These are phyloP conservation scores for Punica granatum DNA, from an alignment of 345 rosid genomes.

Conservation along the genomic window DNA sequence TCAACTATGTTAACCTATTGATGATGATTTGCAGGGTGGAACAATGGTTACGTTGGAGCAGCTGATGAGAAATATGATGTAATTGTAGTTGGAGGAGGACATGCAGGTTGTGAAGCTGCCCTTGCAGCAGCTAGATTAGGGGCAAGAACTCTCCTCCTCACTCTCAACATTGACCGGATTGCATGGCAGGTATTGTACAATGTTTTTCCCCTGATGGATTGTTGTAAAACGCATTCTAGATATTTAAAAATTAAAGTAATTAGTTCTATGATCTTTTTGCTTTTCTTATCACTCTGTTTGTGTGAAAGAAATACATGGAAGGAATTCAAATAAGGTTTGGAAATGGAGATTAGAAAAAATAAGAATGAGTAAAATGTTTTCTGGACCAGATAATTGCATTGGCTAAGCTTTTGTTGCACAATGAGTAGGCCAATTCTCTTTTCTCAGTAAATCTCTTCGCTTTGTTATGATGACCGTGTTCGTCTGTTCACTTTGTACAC, in stretches of 20 bases:
- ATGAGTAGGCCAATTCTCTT: background rate
- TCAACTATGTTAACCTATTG: background rate
- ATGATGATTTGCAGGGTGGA: slow-evolving; percentile 26
- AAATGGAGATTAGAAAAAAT: background rate
- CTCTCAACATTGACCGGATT: slow-evolving; percentile 79
- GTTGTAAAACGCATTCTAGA: background rate
- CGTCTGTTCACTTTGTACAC: background rate
- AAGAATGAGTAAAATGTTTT: background rate
- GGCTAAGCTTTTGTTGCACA: background rate
- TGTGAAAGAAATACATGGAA: background rate
- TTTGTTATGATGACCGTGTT: background rate
- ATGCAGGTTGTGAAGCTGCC: slow-evolving; percentile 91
- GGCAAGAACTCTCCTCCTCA: slow-evolving; percentile 84
- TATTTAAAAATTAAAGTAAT: background rate
- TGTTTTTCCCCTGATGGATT: background rate
- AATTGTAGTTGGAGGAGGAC: slow-evolving; percentile 93
- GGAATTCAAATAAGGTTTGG: background rate
- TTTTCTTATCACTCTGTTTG: background rate
- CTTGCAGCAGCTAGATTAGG: slow-evolving; percentile 90
- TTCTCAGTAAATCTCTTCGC: background rate
- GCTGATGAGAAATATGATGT: slow-evolving; percentile 68
- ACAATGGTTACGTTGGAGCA: slow-evolving; percentile 12
- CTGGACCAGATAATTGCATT: background rate
- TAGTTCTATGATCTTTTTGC: background rate
- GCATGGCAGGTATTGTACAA: slow-evolving; percentile 78